Conservation (phyloP, 768 basidiomycete species). For the Russula abietina region DNA sequence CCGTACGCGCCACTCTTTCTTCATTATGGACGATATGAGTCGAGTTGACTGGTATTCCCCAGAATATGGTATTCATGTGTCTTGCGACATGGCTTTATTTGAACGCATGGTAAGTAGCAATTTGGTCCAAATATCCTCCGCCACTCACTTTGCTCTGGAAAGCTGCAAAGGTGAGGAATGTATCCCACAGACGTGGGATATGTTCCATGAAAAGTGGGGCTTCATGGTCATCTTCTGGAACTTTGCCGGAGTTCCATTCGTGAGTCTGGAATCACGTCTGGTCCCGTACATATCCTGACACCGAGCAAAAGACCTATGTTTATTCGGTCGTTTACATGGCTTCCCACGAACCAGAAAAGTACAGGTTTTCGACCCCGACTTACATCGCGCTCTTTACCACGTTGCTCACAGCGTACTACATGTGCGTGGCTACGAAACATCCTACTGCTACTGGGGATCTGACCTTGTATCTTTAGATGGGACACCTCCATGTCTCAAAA, state of each 20-base stretch:
- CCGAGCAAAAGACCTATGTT: slow-evolving; percentile 67
- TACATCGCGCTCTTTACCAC: slow-evolving; percentile 70
- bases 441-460: background rate
- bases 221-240: slow-evolving; percentile 99
- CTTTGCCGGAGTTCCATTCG: slow-evolving; percentile 88
- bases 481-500: slow-evolving; percentile 96
- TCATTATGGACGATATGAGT: background rate
- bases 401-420: slow-evolving; percentile 77
- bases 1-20: slow-evolving; percentile 42
- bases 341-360: slow-evolving; percentile 81
- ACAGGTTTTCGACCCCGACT: slow-evolving; percentile 74
- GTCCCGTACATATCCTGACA: slow-evolving; percentile 7
- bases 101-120: slow-evolving; percentile 71
- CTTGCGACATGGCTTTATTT: slow-evolving; percentile 94
- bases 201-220: slow-evolving; percentile 99
- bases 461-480: slow-evolving; percentile 48
- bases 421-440: slow-evolving; percentile 45
- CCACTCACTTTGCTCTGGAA: slow-evolving; percentile 29
- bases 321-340: slow-evolving; percentile 99
- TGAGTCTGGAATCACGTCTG: slow-evolving; percentile 37
- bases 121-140: background rate
- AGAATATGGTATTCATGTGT: slow-evolving; percentile 98
- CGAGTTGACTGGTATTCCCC: background rate
- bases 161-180: slow-evolving; percentile 92
- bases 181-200: slow-evolving; percentile 97